Evolutionary conservation across 768 basidiomycete species (phyloP).

Genomic region (Suillus subalutaceus): DNA sequence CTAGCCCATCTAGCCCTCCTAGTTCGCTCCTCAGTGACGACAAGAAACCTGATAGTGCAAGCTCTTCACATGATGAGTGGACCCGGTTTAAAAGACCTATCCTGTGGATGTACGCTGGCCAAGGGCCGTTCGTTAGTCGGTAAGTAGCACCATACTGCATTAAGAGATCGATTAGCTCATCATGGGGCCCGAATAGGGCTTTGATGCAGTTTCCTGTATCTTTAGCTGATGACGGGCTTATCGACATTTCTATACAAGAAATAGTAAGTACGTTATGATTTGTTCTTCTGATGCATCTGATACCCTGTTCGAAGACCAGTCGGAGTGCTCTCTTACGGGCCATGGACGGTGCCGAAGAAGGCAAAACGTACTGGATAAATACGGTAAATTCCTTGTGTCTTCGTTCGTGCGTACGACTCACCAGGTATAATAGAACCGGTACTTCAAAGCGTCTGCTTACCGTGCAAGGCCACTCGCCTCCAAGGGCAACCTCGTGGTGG

Average conservation of each 20-base stretch:
- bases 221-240: conserved; percentile 74
- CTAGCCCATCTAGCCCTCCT: conserved; percentile 12
- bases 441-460: conserved; percentile 75
- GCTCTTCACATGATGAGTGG: conserved; percentile 64
- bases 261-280: conserved; percentile 43
- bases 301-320: conserved; percentile 23
- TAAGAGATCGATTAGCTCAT: conserved; percentile 10
- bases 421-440: conserved; percentile 52
- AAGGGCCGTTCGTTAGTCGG: conserved; percentile 77
- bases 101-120: conserved; percentile 73
- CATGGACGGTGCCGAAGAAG: conserved; percentile 64
- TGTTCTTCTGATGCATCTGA: conserved; percentile 13
- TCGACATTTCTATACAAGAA: conserved; percentile 72
- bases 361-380: conserved; percentile 62
- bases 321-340: conserved; percentile 53
- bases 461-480: conserved; percentile 61
- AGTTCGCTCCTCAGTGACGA: conserved; percentile 15
- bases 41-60: conserved; percentile 23
- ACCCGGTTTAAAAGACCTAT: conserved; percentile 68
- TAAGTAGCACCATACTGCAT: conserved; percentile 26
- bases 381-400: conserved; percentile 43
- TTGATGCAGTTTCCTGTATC: conserved; percentile 87
- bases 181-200: conserved; percentile 45
- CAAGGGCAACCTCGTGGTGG: conserved; percentile 65
- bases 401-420: conserved; percentile 14